These are phyloP conservation scores for Grifola frondosa DNA, from an alignment of 1,284 basidiomycete species.

Conservation along the genomic window DNA sequence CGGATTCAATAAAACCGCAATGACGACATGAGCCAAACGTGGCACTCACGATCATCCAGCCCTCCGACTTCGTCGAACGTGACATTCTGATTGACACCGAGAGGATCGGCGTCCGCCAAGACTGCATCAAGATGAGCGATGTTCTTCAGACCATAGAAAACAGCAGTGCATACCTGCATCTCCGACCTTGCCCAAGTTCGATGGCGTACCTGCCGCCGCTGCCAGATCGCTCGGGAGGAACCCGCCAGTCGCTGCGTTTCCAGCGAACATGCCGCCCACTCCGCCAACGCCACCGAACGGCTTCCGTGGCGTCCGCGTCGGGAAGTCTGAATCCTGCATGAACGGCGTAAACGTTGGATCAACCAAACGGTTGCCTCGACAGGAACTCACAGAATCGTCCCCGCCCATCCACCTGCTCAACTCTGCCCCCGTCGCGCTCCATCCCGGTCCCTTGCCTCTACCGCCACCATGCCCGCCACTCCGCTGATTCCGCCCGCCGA, in stretches of 20 bases:
- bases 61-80: conserved; percentile 99
- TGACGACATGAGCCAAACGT: conserved; percentile 1
- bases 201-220: conserved; percentile 67
- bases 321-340: conserved; percentile 77
- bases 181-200: conserved; percentile 80
- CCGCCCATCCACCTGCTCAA: conserved; percentile 73
- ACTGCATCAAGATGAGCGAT: conserved; percentile 40
- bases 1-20: conserved; percentile 1
- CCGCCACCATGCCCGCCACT: no score
- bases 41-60: conserved; percentile 82
- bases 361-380: background rate
- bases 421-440: conserved; percentile 76
- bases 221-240: conserved; percentile 61
- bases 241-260: conserved; percentile 51
- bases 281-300: conserved; percentile 46
- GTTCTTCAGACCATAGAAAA: conserved; percentile 5
- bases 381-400: conserved; percentile 67
- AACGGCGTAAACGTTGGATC: no score
- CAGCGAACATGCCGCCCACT: conserved; percentile 53
- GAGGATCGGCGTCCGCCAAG: conserved; percentile 95
- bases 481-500: conserved; percentile 31
- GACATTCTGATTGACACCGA: conserved; percentile 91
- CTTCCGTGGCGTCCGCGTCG: conserved; percentile 64
- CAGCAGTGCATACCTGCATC: conserved; percentile 58
- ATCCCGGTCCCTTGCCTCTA: conserved; percentile 55